Conservation (phyloP, 495 filamentous ascomycete genomes). For the Cladorrhinum samala region DNA sequence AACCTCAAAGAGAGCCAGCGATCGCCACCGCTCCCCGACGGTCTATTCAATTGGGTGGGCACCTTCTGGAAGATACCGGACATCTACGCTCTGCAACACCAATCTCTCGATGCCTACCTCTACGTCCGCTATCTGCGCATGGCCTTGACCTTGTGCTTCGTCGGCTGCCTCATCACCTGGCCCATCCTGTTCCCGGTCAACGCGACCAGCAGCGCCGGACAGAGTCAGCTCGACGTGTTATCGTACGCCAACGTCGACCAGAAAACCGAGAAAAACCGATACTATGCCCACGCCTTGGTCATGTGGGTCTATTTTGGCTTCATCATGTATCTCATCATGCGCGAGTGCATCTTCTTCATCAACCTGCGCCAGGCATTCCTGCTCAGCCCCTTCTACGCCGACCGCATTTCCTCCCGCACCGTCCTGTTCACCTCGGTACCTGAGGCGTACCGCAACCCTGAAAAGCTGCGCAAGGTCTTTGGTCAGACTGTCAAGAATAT, state of each 20-base stretch:
- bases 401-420: conserved; percentile 86
- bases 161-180: conserved; percentile 76
- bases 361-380: conserved; percentile 94
- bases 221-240: conserved; percentile 70
- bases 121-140: conserved; percentile 81
- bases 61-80: conserved; percentile 76
- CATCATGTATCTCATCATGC: conserved; percentile 80
- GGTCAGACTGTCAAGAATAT: conserved; percentile 72
- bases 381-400: conserved; percentile 78
- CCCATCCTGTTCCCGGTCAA: conserved; percentile 84
- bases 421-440: conserved; percentile 90
- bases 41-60: conserved; percentile 67
- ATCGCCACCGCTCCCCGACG: conserved; percentile 59
- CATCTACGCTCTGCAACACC: conserved; percentile 77
- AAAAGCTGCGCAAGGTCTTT: conserved; percentile 71
- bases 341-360: conserved; percentile 91
- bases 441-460: conserved; percentile 61
- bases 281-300: conserved; percentile 71
- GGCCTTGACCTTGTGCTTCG: conserved; percentile 62
- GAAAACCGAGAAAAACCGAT: conserved; percentile 45
- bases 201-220: conserved; percentile 62
- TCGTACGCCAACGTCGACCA: conserved; percentile 65
- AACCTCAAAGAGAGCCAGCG: conserved; percentile 63
- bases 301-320: conserved; percentile 78
- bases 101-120: conserved; percentile 84